phyloP scores from a whole-genome alignment of 2,329 filamentous ascomycete genomes.

The Aspergillus tanneri region DNA sequence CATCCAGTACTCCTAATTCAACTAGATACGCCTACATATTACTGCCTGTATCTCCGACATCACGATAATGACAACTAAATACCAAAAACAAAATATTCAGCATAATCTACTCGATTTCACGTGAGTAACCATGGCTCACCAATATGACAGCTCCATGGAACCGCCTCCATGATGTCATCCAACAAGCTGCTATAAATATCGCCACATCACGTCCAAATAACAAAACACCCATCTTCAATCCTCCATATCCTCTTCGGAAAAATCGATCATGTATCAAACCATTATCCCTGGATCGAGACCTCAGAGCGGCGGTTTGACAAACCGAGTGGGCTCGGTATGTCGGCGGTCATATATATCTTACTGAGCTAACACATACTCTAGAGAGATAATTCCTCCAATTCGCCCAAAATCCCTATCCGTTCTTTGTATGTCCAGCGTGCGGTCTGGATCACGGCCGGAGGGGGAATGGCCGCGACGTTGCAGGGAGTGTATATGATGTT shows the following conservation, averaged over 20 bases:
- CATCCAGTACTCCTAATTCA: no score
- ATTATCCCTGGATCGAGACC: conserved; percentile 8
- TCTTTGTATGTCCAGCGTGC: conserved; percentile 22
- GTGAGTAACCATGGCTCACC: no score
- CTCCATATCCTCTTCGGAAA: neutral
- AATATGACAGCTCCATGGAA: no score
- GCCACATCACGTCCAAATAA: no score
- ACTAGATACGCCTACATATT: no score
- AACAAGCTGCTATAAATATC: no score
- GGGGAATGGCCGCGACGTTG: conserved; percentile 22
- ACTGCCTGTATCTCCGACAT: no score
- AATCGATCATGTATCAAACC: conserved; percentile 7
- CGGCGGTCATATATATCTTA: neutral
- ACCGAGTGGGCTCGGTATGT: conserved; percentile 1
- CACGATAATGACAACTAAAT: no score
- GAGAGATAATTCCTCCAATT: neutral
- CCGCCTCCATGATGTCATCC: no score
- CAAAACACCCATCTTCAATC: no score
- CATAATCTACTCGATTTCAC: no score
- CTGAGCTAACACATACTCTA: conserved; percentile 4
- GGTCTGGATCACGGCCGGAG: conserved; percentile 23
- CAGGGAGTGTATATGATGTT: conserved; percentile 22
- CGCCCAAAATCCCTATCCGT: conserved; percentile 12
- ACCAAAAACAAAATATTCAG: no score
- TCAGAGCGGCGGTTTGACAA: conserved; percentile 2